A percentile compares a stretch with the other conserved stretches of the same genome.
Evolutionary conservation across 169 alveolate genomes (phyloP).

Genomic region (Cryptosporidium viatorum): DNA sequence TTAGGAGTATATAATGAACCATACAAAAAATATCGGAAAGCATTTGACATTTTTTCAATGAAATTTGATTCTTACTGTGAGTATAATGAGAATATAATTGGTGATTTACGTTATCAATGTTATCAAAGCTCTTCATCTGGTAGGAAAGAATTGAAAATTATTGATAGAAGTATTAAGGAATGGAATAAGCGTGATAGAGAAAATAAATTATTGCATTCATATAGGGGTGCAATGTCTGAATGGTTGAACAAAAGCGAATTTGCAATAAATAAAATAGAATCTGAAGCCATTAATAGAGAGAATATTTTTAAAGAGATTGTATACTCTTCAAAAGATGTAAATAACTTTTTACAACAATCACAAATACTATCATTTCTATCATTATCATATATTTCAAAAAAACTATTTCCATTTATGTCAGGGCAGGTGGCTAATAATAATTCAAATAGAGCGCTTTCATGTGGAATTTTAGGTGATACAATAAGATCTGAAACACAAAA

Average conservation of each 20-base stretch:
- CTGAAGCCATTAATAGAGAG: not conserved
- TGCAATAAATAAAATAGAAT: not conserved
- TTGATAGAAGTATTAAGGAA: slow-evolving; percentile 47
- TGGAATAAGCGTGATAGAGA: slow-evolving; percentile 39
- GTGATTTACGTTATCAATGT: slow-evolving; percentile 33
- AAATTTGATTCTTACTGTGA: not conserved
- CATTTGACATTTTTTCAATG: slow-evolving; percentile 37
- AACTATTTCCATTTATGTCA: slow-evolving; percentile 46
- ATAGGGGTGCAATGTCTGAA: slow-evolving; percentile 55
- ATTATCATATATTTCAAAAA: slow-evolving; percentile 32
- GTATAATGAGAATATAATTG: slow-evolving; percentile 10
- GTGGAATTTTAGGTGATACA: slow-evolving; percentile 3
- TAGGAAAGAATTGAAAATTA: slow-evolving; percentile 43
- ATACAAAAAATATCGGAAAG: slow-evolving; percentile 46
- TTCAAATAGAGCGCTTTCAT: not conserved
- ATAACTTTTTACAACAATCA: slow-evolving; percentile 1
- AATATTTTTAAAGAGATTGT: slow-evolving; percentile 1
- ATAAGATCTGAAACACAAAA: slow-evolving; percentile 1
- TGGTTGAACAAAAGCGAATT: slow-evolving; percentile 36
- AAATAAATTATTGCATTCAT: slow-evolving; percentile 26
- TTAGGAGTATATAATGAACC: slow-evolving; percentile 56
- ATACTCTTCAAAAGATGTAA: not conserved
- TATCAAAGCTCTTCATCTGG: slow-evolving; percentile 67
- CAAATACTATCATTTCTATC: slow-evolving; percentile 36
- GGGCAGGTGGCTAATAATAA: not conserved